phyloP scores from a whole-genome alignment of 1,284 basidiomycete genomes.

The Leccinum pseudoinsigne region DNA sequence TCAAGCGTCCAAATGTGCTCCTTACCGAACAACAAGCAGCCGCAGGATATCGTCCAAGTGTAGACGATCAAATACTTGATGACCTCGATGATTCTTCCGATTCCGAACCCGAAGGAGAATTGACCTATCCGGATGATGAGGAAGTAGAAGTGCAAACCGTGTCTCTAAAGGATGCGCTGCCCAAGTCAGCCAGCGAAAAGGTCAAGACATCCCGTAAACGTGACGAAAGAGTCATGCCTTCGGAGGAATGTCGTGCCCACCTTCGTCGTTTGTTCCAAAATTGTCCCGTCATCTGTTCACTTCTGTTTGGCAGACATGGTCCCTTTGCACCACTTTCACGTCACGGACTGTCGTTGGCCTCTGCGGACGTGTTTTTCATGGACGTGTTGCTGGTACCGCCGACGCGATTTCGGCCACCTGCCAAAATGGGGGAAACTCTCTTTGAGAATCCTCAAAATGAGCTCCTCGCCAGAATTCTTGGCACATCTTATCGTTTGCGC shows the following conservation, averaged over 20 bases:
- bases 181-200: slow-evolving; percentile 76
- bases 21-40: slow-evolving; percentile 43
- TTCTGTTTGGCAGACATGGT: slow-evolving; percentile 94
- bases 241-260: slow-evolving; percentile 93
- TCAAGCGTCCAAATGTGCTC: slow-evolving; percentile 74
- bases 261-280: slow-evolving; percentile 88
- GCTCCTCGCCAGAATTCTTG: slow-evolving; percentile 84
- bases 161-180: slow-evolving; percentile 34
- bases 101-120: slow-evolving; percentile 47
- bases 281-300: slow-evolving; percentile 78
- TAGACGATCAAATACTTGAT: slow-evolving; percentile 47
- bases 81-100: slow-evolving; percentile 36
- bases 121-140: slow-evolving; percentile 49
- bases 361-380: slow-evolving; percentile 97
- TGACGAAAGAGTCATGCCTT: slow-evolving; percentile 87
- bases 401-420: slow-evolving; percentile 94
- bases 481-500: slow-evolving; percentile 79
- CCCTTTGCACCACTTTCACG: slow-evolving; percentile 66
- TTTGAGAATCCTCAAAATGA: slow-evolving; percentile 99
- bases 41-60: slow-evolving; percentile 19
- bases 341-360: slow-evolving; percentile 62
- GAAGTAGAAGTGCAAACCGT: slow-evolving; percentile 35
- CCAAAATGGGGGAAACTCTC: slow-evolving; percentile 88
- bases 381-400: slow-evolving; percentile 92
- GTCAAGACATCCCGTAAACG: slow-evolving; percentile 76